Evolutionary conservation across 768 basidiomycete species (phyloP), one percentile per base, ranked within the genome.

Genomic region (Lepiota venenata): DNA sequence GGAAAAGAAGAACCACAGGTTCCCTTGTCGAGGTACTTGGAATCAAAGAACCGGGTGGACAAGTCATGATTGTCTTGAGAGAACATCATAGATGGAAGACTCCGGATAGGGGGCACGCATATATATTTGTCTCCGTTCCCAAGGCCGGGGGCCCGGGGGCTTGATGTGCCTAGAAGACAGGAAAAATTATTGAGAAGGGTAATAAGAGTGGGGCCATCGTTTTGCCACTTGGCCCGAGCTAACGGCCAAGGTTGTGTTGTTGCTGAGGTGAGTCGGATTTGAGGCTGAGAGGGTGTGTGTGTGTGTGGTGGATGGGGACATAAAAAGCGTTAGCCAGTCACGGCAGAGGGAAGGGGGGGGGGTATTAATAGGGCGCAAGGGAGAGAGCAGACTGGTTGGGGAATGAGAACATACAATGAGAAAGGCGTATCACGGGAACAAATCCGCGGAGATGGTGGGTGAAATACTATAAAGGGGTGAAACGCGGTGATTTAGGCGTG

Each of bases 401-500:
- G 32, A 20, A 36, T n/a, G 32, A 21, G 11, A 35, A 35, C 29
- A 45, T n/a, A 41, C 27, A 8, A 40, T 29, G 40, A 32, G 49
- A 41, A 25, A n/a, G 27, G 35, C 25, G 18, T 27, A 11, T 41
- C 6, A 20, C 32, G 21, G 14, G 50, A 52, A 32, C 22, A 38
- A 25, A 22, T 29, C 51, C 51, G 51, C 51, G 51, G 51, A 46
- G 35, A 45, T 52, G 41, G 41, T 14, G 22, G 20, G 43, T 11
- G 32, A n/a, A 25, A 25, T 40, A 25, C 20, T 15, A 38, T 46
- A 25, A n/a, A 7, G 21, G 46, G 46, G 16, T 38, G 42, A 43
- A 52, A 40, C 39, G 51, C 51, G 51, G 15, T 52, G 51, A 52
- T 52, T 52, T 52, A 52, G 51, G 51, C 43, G 43, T 52, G 43